These are phyloP conservation scores for Populus trichocarpa DNA, from an alignment of 441 rosid species.

Conservation along the genomic window DNA sequence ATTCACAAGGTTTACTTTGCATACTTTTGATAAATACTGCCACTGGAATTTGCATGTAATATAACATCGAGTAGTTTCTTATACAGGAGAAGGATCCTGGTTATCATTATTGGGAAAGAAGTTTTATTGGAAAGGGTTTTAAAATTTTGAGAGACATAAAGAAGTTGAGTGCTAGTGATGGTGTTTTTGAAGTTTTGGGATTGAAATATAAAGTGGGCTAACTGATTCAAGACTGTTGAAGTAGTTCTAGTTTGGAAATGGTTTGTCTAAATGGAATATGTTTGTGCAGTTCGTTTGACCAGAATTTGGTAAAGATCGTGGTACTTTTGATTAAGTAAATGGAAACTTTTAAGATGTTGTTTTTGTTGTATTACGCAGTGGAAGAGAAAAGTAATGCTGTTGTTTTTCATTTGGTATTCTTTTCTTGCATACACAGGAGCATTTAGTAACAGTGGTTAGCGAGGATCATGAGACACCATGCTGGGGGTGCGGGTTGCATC, in stretches of 20 bases:
- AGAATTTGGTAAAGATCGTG: not conserved
- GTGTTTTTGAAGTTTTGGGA: not conserved
- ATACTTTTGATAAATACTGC: not conserved
- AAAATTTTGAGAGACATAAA: not conserved
- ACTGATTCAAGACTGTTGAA: not conserved
- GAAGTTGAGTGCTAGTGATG: not conserved
- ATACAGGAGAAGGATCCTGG: not conserved
- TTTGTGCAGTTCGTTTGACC: not conserved
- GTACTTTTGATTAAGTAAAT: not conserved
- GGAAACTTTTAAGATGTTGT: not conserved
- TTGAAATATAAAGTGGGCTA: not conserved
- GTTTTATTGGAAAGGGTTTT: not conserved
- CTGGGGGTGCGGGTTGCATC: slow-evolving; percentile 92
- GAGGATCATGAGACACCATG: slow-evolving; percentile 64
- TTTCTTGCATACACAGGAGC: slow-evolving; percentile 33
- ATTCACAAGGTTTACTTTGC: not conserved
- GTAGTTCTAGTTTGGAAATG: not conserved
- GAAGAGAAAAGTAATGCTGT: not conserved
- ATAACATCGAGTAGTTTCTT: not conserved
- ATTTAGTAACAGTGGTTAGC: slow-evolving; percentile 39
- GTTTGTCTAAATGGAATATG: not conserved
- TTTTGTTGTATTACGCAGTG: not conserved
- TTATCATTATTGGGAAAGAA: not conserved
- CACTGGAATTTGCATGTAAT: not conserved
- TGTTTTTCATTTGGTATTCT: not conserved